Evolutionary conservation across 495 filamentous ascomycete species (phyloP).

Genomic region (Penicillium ucsense): DNA sequence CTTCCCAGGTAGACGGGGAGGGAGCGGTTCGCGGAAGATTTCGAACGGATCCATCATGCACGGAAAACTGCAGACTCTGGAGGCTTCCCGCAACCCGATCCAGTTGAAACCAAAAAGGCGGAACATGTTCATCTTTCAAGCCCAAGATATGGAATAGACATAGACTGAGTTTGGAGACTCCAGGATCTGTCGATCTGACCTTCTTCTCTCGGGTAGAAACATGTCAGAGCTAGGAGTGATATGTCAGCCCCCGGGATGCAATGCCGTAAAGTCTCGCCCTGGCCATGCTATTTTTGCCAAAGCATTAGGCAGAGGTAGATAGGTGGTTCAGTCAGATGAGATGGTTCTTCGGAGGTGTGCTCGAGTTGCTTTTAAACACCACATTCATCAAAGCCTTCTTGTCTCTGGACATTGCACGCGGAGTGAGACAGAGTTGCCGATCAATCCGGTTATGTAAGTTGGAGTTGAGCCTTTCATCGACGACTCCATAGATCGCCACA

Average conservation of each 20-base stretch:
- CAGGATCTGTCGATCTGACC: neutral
- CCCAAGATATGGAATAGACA: too few relatives aligned
- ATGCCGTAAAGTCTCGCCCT: neutral
- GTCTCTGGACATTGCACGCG: too few relatives aligned
- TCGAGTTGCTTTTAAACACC: neutral
- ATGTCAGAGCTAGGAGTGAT: conserved; percentile 2
- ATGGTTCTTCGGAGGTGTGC: neutral
- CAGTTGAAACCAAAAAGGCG: neutral
- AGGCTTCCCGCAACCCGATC: conserved; percentile 10
- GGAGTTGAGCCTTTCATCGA: too few relatives aligned
- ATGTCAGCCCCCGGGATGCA: conserved; percentile 10
- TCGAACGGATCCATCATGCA: conserved; percentile 18
- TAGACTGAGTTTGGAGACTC: neutral
- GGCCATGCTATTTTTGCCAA: too few relatives aligned
- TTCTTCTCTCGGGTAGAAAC: neutral
- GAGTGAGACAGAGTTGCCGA: too few relatives aligned
- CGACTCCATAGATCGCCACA: too few relatives aligned
- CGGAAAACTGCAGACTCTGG: conserved; percentile 15
- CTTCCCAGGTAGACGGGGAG: too few relatives aligned
- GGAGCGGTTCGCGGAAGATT: conserved; percentile 1
- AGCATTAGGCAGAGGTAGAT: neutral
- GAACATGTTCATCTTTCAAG: neutral
- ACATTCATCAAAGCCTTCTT: neutral
- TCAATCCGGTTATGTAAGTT: too few relatives aligned
- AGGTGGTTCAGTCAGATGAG: too few relatives aligned